These are phyloP conservation scores for Lentinula edodes DNA, from an alignment of 768 basidiomycete genomes.

Conservation along the genomic window DNA sequence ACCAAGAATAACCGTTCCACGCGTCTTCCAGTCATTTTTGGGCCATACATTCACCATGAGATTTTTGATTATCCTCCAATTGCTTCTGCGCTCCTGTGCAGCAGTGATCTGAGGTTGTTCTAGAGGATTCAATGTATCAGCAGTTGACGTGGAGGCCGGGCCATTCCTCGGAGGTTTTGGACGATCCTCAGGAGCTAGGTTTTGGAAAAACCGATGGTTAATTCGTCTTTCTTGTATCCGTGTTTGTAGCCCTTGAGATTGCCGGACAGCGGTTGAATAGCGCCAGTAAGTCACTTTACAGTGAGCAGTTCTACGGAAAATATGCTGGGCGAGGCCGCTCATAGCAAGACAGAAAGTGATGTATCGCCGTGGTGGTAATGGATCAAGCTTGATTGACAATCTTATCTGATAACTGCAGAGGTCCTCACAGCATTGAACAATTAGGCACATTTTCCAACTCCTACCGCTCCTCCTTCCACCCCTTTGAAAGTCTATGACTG, in stretches of 20 bases:
- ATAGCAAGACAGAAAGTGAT: not conserved
- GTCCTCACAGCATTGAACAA: too few species aligned
- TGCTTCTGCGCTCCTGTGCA: constrained; percentile 59
- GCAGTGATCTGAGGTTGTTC: not conserved
- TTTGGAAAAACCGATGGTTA: not conserved
- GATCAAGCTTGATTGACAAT: not conserved
- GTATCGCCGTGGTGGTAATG: not conserved
- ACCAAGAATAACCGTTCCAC: constrained; percentile 77
- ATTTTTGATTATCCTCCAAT: constrained; percentile 82
- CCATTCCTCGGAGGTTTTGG: not conserved
- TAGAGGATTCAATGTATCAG: not conserved
- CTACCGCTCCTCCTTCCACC: too few species aligned
- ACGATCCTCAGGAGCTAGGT: not conserved
- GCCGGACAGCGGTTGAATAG: not conserved
- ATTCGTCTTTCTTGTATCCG: not conserved
- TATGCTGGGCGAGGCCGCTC: not conserved
- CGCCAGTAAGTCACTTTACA: not conserved
- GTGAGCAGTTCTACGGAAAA: not conserved
- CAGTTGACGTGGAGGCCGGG: not conserved
- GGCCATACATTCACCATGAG: constrained; percentile 95
- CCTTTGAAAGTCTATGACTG: too few species aligned
- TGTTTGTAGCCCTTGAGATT: not conserved
- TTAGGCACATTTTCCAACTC: too few species aligned
- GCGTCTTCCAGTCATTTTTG: constrained; percentile 73
- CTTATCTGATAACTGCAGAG: not conserved